Evolutionary conservation across 1,284 basidiomycete genomes (phyloP).

Genomic region (Ganoderma sinense): DNA sequence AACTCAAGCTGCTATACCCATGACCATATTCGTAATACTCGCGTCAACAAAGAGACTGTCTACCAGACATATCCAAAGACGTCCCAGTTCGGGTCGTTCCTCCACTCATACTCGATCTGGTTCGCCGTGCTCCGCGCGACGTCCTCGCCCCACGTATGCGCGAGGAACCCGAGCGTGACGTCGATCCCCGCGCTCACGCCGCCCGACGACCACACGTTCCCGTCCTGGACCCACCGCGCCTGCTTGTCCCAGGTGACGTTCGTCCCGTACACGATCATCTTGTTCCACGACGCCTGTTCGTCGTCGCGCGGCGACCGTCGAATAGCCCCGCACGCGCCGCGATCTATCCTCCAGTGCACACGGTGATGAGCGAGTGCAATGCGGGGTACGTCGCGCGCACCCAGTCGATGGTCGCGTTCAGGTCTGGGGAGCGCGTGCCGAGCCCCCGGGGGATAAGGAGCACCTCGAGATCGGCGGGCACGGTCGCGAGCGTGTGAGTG

Average conservation of each 20-base stretch:
- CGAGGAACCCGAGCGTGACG: neutral
- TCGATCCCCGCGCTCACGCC: constrained; percentile 10
- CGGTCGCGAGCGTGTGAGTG: constrained; percentile 4
- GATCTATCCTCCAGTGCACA: constrained; percentile 6
- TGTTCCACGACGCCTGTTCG: neutral
- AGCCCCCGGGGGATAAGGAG: constrained; percentile 10
- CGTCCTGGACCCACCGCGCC: constrained; percentile 3
- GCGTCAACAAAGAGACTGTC: neutral
- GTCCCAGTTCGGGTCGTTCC: constrained; percentile 14
- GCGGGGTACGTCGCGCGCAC: neutral
- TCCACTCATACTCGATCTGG: constrained; percentile 8
- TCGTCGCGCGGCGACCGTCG: constrained; percentile 8
- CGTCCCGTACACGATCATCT: neutral
- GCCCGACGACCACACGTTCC: constrained; percentile 12
- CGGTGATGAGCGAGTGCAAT: constrained; percentile 10
- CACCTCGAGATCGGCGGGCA: constrained; percentile 8
- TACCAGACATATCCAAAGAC: constrained; percentile 7
- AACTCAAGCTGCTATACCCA: neutral
- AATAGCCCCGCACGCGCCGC: neutral
- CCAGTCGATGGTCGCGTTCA: constrained; percentile 1
- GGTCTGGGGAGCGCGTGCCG: constrained; percentile 7
- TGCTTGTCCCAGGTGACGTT: neutral
- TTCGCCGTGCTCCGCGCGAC: neutral
- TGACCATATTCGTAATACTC: neutral
- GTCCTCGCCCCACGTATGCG: constrained; percentile 2